Evolutionary conservation across 306 rosid species (phyloP).

Genomic region (Malus sieversii): DNA sequence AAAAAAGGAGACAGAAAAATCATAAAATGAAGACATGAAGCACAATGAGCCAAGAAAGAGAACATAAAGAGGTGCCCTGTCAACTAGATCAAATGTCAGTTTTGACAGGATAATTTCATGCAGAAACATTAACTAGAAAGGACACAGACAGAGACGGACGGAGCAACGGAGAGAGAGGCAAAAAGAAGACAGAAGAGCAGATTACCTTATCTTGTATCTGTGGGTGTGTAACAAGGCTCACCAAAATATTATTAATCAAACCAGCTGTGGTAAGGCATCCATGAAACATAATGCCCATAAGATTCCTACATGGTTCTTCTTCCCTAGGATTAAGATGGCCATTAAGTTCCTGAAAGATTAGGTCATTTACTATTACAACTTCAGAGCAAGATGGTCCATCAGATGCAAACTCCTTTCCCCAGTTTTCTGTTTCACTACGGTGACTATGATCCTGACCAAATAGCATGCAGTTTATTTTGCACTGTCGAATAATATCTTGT

Average conservation of each 20-base stretch:
- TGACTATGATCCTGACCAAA: slow-evolving; percentile 28
- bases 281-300: slow-evolving; percentile 74
- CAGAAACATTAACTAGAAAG: background rate
- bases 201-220: slow-evolving; percentile 69
- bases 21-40: background rate
- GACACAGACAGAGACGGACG: background rate
- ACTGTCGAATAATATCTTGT: slow-evolving; percentile 53
- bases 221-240: slow-evolving; percentile 45
- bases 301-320: slow-evolving; percentile 56
- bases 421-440: slow-evolving; percentile 15
- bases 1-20: background rate
- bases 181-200: background rate
- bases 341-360: slow-evolving; percentile 31
- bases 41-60: background rate
- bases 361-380: slow-evolving; percentile 20
- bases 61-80: background rate
- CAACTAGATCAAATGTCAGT: background rate
- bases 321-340: slow-evolving; percentile 21
- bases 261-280: slow-evolving; percentile 66
- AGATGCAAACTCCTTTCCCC: slow-evolving; percentile 26
- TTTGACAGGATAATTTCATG: background rate
- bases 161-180: background rate
- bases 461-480: slow-evolving; percentile 37
- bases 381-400: slow-evolving; percentile 30
- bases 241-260: slow-evolving; percentile 48